Conservation (phyloP, 1,284 basidiomycete species). For the Mycena citricolor region DNA sequence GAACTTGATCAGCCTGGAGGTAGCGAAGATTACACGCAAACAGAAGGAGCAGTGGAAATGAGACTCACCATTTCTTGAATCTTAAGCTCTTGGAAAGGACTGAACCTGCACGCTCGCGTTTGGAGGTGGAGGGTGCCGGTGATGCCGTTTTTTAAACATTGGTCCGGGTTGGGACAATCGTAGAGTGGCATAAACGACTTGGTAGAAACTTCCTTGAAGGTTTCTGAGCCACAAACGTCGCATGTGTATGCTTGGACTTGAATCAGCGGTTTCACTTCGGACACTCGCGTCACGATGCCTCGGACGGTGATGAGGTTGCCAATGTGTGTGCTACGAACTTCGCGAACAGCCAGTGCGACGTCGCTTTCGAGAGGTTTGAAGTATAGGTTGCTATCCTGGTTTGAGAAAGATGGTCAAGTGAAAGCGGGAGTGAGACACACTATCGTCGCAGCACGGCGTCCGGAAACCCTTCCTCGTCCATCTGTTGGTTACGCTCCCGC, state of each 20-base stretch:
- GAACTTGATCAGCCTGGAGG: constrained; percentile 93
- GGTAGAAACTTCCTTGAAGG: constrained; percentile 96
- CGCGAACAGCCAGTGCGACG: constrained; percentile 83
- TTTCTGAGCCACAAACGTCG: constrained; percentile 97
- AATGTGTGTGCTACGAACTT: constrained; percentile 83
- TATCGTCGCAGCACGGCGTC: constrained; percentile 91
- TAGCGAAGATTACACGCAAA: constrained; percentile 19
- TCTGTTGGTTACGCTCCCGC: constrained; percentile 80
- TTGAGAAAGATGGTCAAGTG: constrained; percentile 15
- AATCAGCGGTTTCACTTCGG: constrained; percentile 97
- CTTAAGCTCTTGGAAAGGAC: constrained; percentile 98
- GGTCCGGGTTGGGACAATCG: constrained; percentile 81
- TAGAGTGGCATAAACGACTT: constrained; percentile 89
- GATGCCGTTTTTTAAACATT: constrained; percentile 87
- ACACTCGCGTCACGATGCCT: constrained; percentile 97
- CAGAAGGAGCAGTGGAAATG: background rate
- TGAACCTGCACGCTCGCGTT: constrained; percentile 95
- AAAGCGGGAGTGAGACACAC: constrained; percentile 51
- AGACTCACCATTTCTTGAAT: constrained; percentile 93
- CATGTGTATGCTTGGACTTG: constrained; percentile 99
- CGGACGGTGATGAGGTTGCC: constrained; percentile 94
- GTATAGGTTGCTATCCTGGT: constrained; percentile 91
- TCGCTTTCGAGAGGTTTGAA: constrained; percentile 82
- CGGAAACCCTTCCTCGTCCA: constrained; percentile 81
- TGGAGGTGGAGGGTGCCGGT: constrained; percentile 96